Evolutionary conservation across 2,329 filamentous ascomycete genomes (phyloP).

Genomic region (Fusarium sororula): DNA sequence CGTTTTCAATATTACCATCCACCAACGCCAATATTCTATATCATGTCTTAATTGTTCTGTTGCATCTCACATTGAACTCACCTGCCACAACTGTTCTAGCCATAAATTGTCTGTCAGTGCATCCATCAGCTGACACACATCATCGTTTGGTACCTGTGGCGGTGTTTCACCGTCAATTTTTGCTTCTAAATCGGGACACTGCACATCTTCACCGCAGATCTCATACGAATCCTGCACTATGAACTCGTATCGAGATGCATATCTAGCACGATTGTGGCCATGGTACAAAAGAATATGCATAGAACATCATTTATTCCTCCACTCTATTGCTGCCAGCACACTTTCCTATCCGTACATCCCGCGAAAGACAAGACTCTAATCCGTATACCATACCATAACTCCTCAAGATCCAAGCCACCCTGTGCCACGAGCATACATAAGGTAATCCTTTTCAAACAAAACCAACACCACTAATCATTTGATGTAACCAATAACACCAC

Average conservation of each 20-base stretch:
- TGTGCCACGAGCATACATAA: neutral
- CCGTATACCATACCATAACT: neutral
- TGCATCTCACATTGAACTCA: neutral
- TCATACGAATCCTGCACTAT: conserved; percentile 9
- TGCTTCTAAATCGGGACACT: conserved; percentile 38
- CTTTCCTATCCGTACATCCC: neutral
- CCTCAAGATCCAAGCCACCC: neutral
- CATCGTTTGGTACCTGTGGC: conserved; percentile 24
- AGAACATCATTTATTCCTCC: conserved; percentile 4
- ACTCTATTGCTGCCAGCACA: conserved; percentile 2
- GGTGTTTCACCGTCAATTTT: conserved; percentile 23
- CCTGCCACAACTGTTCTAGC: neutral
- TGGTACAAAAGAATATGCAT: neutral
- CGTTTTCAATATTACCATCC: neutral
- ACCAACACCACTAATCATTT: neutral
- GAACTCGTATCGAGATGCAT: conserved; percentile 1
- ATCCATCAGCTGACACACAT: conserved; percentile 24
- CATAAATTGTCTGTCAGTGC: neutral
- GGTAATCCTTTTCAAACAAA: neutral
- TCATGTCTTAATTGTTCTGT: neutral
- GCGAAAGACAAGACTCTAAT: neutral
- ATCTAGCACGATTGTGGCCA: neutral
- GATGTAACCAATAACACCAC: neutral
- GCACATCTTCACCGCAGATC: conserved; percentile 7
- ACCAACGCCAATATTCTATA: neutral